Evolutionary conservation across 1,284 basidiomycete genomes (phyloP).

Genomic region (Microbotryum violaceum): DNA sequence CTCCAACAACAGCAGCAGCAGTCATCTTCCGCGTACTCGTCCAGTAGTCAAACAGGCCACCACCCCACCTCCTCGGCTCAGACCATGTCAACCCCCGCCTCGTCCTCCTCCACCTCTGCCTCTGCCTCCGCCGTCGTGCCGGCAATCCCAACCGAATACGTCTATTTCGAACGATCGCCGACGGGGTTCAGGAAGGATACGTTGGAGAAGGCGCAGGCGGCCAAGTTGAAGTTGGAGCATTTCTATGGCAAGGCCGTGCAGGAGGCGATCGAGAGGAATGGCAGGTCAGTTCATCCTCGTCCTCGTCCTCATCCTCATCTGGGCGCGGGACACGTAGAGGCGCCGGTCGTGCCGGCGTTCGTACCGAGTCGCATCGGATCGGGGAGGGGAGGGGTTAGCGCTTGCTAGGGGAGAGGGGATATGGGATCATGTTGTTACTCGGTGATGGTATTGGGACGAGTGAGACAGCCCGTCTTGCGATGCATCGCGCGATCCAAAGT

Average conservation of each 20-base stretch:
- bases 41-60: background rate
- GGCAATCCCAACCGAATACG: conserved; percentile 58
- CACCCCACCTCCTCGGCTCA: conserved; percentile 7
- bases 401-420: too few relatives aligned
- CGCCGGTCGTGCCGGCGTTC: background rate
- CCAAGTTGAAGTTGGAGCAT: conserved; percentile 94
- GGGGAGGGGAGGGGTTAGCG: too few relatives aligned
- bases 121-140: background rate
- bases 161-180: conserved; percentile 89
- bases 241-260: conserved; percentile 96
- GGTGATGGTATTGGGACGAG: too few relatives aligned
- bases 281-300: conserved; percentile 51
- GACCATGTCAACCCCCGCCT: conserved; percentile 7
- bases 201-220: conserved; percentile 83
- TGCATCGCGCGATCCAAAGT: too few relatives aligned
- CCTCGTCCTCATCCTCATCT: background rate
- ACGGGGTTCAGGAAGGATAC: conserved; percentile 77
- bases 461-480: too few relatives aligned
- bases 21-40: conserved; percentile 1
- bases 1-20: conserved; percentile 16
- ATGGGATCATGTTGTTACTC: too few relatives aligned
- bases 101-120: background rate
- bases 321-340: background rate
- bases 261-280: conserved; percentile 79
- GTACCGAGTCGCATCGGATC: background rate